Percentiles rank a stretch among this genome's conserved stretches.
Evolutionary conservation across 371 early-diverging fungal genomes (phyloP).

Genomic region (Choanephora cucurbitarum): DNA sequence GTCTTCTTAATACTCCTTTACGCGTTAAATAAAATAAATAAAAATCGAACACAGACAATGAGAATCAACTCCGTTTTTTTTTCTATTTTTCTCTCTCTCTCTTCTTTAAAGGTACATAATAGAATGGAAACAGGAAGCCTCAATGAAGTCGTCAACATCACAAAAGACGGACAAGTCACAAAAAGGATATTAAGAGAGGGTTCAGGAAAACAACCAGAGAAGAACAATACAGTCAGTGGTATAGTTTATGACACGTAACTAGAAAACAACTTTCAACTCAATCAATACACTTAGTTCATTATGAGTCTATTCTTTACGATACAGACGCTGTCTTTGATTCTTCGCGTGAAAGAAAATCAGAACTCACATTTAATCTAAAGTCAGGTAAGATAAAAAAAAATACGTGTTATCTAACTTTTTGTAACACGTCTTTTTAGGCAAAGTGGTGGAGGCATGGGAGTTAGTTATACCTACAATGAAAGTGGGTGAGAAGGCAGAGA

Average conservation of each 20-base stretch:
- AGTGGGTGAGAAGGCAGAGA: slow-evolving; percentile 57
- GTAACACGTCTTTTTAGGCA: too few relatives aligned
- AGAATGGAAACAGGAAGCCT: slow-evolving; percentile 2
- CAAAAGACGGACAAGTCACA: slow-evolving; percentile 40
- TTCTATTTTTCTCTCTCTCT: slow-evolving; percentile 1
- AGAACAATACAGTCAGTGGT: slow-evolving; percentile 31
- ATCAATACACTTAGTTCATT: slow-evolving; percentile 32
- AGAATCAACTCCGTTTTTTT: background rate
- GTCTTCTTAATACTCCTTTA: background rate
- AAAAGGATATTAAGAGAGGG: slow-evolving; percentile 38
- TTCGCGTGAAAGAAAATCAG: slow-evolving; percentile 28
- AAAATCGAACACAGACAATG: too few relatives aligned
- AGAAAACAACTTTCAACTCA: too few relatives aligned
- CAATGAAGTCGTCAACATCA: slow-evolving; percentile 19
- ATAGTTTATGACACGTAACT: too few relatives aligned
- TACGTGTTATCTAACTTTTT: too few relatives aligned
- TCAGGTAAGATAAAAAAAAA: slow-evolving; percentile 3
- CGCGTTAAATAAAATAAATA: background rate
- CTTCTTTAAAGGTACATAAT: background rate
- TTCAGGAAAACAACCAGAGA: slow-evolving; percentile 21
- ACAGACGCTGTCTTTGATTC: slow-evolving; percentile 38
- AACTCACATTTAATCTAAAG: slow-evolving; percentile 20
- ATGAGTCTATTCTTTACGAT: slow-evolving; percentile 29
- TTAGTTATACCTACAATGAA: slow-evolving; percentile 62
- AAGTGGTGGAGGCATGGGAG: slow-evolving; percentile 64